A percentile compares a stretch with the other conserved stretches of the same genome.
These are phyloP conservation scores for Chaetoscypha palmicola DNA, from an alignment of 2,329 filamentous ascomycete genomes.

Conservation along the genomic window DNA sequence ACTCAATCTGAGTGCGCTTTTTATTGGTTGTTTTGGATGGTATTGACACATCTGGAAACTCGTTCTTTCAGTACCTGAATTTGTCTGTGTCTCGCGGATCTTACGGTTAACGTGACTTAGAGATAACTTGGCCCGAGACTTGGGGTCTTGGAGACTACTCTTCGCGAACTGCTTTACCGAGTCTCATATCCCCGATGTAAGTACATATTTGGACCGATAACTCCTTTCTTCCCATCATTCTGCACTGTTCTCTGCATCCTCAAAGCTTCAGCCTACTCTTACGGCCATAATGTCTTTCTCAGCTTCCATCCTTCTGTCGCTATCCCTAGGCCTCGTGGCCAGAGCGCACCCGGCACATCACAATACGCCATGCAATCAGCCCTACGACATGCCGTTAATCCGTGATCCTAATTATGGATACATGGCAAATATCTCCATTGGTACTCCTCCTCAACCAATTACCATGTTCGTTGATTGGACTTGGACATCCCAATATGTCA, in stretches of 20 bases:
- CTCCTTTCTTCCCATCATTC: background rate
- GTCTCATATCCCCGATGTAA: background rate
- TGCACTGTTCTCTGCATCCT: background rate
- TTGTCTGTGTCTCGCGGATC: background rate
- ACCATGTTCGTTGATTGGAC: conserved; percentile 2
- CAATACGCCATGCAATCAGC: background rate
- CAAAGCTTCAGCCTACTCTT: background rate
- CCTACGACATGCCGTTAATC: conserved; percentile 1
- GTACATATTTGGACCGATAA: conserved; percentile 2
- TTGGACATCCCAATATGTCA: conserved; percentile 2
- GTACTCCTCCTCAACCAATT: conserved; percentile 1
- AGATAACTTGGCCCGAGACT: background rate
- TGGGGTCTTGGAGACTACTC: background rate
- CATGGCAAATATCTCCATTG: conserved; percentile 2
- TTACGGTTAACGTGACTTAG: background rate
- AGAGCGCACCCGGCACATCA: background rate
- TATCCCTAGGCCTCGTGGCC: background rate
- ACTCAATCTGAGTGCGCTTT: too few species aligned
- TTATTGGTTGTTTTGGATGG: background rate
- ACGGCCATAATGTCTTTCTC: conserved; percentile 4
- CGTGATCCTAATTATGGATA: background rate
- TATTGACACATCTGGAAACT: too few species aligned
- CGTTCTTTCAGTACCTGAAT: too few species aligned
- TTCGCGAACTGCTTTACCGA: background rate
- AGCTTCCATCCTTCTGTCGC: background rate